Conservation (phyloP, 2,329 filamentous ascomycete species). For the Neonectria sp. region DNA sequence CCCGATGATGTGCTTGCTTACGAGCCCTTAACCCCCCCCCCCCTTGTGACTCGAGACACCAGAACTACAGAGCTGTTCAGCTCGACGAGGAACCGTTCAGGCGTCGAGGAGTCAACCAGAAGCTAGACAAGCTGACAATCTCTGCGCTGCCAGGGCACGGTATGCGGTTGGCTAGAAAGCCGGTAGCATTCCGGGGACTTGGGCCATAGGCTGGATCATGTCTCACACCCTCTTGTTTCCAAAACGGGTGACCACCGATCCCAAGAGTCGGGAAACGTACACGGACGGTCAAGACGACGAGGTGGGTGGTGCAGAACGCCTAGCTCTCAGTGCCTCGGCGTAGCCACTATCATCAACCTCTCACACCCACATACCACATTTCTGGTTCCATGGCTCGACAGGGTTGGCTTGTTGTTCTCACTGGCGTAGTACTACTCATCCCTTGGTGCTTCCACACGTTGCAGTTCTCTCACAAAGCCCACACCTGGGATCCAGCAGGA, state of each 20-base stretch:
- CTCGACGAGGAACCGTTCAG: neutral
- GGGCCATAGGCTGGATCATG: constrained; percentile 34
- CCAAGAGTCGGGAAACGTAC: neutral
- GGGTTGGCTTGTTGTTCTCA: constrained; percentile 8
- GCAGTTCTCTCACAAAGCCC: constrained; percentile 13
- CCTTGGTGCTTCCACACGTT: constrained; percentile 19
- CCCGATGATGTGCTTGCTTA: constrained; percentile 4
- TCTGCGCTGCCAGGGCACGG: constrained; percentile 30
- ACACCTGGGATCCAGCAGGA: constrained; percentile 8
- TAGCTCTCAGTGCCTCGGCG: neutral
- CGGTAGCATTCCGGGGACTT: constrained; percentile 29
- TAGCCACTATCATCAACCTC: constrained; percentile 14
- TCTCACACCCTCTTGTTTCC: constrained; percentile 42
- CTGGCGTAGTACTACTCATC: constrained; percentile 11
- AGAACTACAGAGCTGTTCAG: neutral
- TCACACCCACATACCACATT: neutral
- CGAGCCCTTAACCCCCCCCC: neutral
- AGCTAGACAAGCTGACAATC: neutral
- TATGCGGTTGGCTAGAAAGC: constrained; percentile 38
- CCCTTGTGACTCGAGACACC: neutral
- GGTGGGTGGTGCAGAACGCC: neutral
- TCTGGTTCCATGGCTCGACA: neutral
- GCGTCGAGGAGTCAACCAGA: neutral
- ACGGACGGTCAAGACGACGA: constrained; percentile 10
- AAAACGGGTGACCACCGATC: constrained; percentile 7